A percentile compares a stretch with the other conserved stretches of the same genome.
Conservation (phyloP, 2,329 filamentous ascomycete genomes). For the Diaporthe vaccinii region DNA sequence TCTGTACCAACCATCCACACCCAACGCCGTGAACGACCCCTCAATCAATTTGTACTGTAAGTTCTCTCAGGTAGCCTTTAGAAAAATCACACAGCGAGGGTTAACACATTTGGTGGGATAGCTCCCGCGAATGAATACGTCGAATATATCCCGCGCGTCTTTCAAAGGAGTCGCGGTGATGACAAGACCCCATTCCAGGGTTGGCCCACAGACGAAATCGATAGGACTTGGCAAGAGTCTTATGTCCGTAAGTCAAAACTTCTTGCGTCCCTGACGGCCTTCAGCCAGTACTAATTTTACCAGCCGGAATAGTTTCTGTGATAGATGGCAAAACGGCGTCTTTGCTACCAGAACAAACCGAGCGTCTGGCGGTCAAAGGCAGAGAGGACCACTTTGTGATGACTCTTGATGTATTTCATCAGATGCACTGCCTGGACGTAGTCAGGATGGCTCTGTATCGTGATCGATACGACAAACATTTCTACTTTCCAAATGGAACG, state of each 20-base stretch:
- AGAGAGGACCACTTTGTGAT: background rate
- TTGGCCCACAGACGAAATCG: slow-evolving; percentile 32
- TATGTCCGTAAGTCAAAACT: background rate
- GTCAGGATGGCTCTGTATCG: background rate
- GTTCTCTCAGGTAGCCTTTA: background rate
- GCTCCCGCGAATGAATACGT: background rate
- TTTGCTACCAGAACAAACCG: background rate
- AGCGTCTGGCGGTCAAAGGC: background rate
- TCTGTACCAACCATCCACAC: background rate
- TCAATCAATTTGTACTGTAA: background rate
- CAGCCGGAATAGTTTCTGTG: background rate
- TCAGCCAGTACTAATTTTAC: background rate
- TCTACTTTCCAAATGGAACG: background rate
- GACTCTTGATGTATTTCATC: background rate
- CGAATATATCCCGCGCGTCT: background rate
- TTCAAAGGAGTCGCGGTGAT: background rate
- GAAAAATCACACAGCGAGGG: background rate
- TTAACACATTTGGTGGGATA: background rate
- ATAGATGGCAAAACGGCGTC: background rate
- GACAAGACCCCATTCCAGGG: slow-evolving; percentile 15
- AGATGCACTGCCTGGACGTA: slow-evolving; percentile 1
- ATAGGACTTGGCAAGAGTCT: slow-evolving; percentile 32
- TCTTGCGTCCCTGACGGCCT: background rate
- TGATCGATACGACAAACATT: background rate
- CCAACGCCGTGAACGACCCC: background rate